A percentile compares a stretch with the other conserved stretches of the same genome.
These are phyloP conservation scores for Reticulascus tulasneorum DNA, from an alignment of 2,329 filamentous ascomycete species.

Conservation along the genomic window DNA sequence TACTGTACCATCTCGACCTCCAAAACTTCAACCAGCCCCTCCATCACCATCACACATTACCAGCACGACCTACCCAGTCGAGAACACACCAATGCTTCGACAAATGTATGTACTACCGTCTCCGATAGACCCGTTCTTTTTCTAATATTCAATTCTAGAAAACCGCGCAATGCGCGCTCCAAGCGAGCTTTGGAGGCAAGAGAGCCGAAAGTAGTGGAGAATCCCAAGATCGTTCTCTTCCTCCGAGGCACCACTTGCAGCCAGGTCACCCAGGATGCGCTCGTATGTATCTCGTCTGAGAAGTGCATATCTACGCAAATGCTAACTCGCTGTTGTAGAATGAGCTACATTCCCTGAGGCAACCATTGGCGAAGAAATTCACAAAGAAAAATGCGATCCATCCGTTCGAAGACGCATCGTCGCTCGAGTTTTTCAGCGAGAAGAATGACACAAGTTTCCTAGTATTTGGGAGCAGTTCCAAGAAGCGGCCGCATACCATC, in stretches of 20 bases:
- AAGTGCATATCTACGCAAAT: too few species aligned
- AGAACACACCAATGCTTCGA: slow-evolving; percentile 39
- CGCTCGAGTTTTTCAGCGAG: slow-evolving; percentile 89
- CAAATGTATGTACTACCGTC: slow-evolving; percentile 36
- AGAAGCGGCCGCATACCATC: slow-evolving; percentile 91
- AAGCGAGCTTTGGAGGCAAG: slow-evolving; percentile 93
- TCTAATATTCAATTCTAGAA: slow-evolving; percentile 31
- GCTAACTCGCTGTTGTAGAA: too few species aligned
- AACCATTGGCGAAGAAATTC: slow-evolving; percentile 83
- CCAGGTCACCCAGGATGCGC: slow-evolving; percentile 74
- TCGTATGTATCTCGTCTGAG: too few species aligned
- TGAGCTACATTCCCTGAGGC: slow-evolving; percentile 80
- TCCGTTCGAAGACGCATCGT: slow-evolving; percentile 86
- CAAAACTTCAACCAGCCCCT: slow-evolving; percentile 6
- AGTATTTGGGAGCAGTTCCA: slow-evolving; percentile 79
- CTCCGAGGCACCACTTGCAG: slow-evolving; percentile 84
- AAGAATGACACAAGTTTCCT: slow-evolving; percentile 92
- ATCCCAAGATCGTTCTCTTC: slow-evolving; percentile 85
- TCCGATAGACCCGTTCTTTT: neutral
- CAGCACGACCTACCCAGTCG: slow-evolving; percentile 11
- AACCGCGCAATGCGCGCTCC: slow-evolving; percentile 73
- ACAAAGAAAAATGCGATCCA: slow-evolving; percentile 95
- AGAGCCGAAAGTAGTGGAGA: slow-evolving; percentile 83
- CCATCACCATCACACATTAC: slow-evolving; percentile 10
- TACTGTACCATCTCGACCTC: slow-evolving; percentile 6